These are phyloP conservation scores for Epichloe bromicola DNA, from an alignment of 2,329 filamentous ascomycete species.

Conservation along the genomic window DNA sequence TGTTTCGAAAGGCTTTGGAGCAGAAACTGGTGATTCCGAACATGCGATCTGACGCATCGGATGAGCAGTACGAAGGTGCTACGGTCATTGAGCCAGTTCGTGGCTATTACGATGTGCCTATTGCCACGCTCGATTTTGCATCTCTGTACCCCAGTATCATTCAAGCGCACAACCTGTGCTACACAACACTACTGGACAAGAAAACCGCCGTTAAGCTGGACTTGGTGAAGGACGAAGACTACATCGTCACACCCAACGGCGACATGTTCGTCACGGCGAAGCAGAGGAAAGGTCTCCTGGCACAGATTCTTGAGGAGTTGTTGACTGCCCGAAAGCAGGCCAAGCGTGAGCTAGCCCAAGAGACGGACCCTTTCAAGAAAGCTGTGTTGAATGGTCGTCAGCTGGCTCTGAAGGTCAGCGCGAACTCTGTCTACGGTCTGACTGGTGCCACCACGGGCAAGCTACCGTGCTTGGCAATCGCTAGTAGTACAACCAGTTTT, in stretches of 20 bases:
- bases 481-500: slow-evolving; percentile 92
- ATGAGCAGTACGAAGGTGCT: slow-evolving; percentile 93
- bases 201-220: slow-evolving; percentile 60
- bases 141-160: slow-evolving; percentile 98
- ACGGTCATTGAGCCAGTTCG: slow-evolving; percentile 93
- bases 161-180: slow-evolving; percentile 95
- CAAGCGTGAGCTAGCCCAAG: slow-evolving; percentile 75
- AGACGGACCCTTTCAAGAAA: slow-evolving; percentile 95
- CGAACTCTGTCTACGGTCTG: slow-evolving; percentile 94
- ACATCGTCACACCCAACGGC: slow-evolving; percentile 89
- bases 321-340: slow-evolving; percentile 86
- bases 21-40: slow-evolving; percentile 93
- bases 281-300: slow-evolving; percentile 78
- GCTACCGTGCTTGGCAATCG: slow-evolving; percentile 85
- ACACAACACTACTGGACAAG: slow-evolving; percentile 74
- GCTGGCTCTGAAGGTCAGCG: slow-evolving; percentile 87
- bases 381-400: slow-evolving; percentile 96
- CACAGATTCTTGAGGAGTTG: slow-evolving; percentile 92
- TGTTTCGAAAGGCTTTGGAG: slow-evolving; percentile 88
- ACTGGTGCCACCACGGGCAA: slow-evolving; percentile 95
- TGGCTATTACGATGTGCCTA: slow-evolving; percentile 88
- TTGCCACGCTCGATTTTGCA: slow-evolving; percentile 96
- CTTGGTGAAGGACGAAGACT: slow-evolving; percentile 81
- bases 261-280: slow-evolving; percentile 85
- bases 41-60: slow-evolving; percentile 51